These are phyloP conservation scores for Ananas comosus DNA, from an alignment of 176 grass and related monocot species.

Conservation along the genomic window DNA sequence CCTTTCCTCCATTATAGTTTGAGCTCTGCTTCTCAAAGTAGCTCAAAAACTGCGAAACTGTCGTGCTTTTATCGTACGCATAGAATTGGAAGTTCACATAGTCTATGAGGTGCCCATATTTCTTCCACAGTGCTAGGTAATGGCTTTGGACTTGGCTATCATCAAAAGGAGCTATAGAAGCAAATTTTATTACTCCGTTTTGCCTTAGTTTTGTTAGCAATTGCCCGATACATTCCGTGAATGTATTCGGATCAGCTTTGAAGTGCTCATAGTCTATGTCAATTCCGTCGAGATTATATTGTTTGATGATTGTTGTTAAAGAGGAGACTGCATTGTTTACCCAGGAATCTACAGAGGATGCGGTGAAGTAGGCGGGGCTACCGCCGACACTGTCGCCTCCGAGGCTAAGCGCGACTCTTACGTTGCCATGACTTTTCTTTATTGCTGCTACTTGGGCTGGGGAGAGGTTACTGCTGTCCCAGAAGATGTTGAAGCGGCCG, in stretches of 20 bases:
- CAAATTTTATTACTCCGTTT: slow-evolving; percentile 27
- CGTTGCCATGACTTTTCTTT: neutral
- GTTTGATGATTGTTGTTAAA: slow-evolving; percentile 13
- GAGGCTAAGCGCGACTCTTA: slow-evolving; percentile 32
- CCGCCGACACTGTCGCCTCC: slow-evolving; percentile 22
- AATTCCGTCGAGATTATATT: slow-evolving; percentile 32
- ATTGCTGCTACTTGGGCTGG: slow-evolving; percentile 13
- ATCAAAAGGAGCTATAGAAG: slow-evolving; percentile 42
- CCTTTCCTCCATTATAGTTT: slow-evolving; percentile 25
- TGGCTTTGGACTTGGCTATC: slow-evolving; percentile 22
- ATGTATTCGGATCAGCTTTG: slow-evolving; percentile 22
- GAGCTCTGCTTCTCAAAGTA: slow-evolving; percentile 34
- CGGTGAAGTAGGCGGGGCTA: slow-evolving; percentile 8
- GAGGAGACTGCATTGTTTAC: slow-evolving; percentile 23
- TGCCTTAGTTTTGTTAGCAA: slow-evolving; percentile 23
- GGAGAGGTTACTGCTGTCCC: slow-evolving; percentile 22
- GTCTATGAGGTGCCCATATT: slow-evolving; percentile 30
- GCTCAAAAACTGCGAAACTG: slow-evolving; percentile 26
- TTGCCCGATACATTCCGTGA: slow-evolving; percentile 40
- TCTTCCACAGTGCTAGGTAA: slow-evolving; percentile 24
- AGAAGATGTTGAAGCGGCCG: slow-evolving; percentile 28
- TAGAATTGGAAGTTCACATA: slow-evolving; percentile 65
- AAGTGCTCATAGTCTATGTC: slow-evolving; percentile 58
- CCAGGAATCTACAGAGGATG: slow-evolving; percentile 31
- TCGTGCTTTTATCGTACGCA: slow-evolving; percentile 29